Base-by-base conservation (phyloP, 139 green algal genomes). In the Picochlorum sp. region DNA sequence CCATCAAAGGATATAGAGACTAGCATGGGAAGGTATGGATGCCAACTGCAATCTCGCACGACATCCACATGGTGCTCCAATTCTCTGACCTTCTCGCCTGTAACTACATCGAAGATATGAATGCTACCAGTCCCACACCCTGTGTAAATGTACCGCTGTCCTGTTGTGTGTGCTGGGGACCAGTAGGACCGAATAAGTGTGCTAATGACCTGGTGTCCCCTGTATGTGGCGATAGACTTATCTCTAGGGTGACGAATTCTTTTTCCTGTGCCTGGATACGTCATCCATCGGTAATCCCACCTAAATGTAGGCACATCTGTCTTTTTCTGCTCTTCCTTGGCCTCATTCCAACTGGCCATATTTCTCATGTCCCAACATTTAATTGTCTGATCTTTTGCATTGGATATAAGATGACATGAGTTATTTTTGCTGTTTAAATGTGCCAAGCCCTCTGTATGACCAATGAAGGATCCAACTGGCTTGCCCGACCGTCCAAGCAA, bases 131-230 rank as follows among this genome's bases (percentile, higher is more conserved):
- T 95, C 71, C 1, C 66, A 16, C 69, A 86, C 11, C 91, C 93
- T 14, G 80, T 77, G 78, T 97, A 97, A 45, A 98, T 82, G 78
- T 84, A 97, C 49, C 89, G 77, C 74, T 96, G 88, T 3, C 86
- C 92, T 6, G 89, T 97, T 50, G 76, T 86, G 49, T 76, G 45
- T 0, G 47, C 28, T 13, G 86, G 85, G 13, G 73, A 83, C 60
- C 90, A 97, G 82, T 97, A 97, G 10, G 85, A 81, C 4, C 93
- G 73, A 41, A 97, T 96, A 45, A 98, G 89, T 4, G 93, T 98
- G 56, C 85, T 73, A 10, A 92, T 74, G 28, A 95, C 91, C 10
- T 31, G 57, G 67, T 98, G 92, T 6, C 92, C 92, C 1, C 83
- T 71, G 76, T 86, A 97, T 24, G 88, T 96, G 74, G 85, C 84